A percentile compares a stretch with the other conserved stretches of the same genome.
phyloP scores from a whole-genome alignment of 768 basidiomycete species.

The Tulasnella sp. region DNA sequence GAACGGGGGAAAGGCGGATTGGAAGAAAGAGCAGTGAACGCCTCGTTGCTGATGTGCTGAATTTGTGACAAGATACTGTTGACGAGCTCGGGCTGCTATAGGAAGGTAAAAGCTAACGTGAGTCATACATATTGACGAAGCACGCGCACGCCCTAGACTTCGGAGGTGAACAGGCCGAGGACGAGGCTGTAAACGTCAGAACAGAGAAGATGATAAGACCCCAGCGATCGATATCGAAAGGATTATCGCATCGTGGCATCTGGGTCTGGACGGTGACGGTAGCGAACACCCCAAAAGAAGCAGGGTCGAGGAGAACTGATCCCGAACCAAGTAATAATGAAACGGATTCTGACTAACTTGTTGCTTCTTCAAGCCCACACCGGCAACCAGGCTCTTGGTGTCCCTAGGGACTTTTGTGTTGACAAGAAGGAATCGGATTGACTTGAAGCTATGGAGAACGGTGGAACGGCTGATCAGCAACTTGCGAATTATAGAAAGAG shows the following conservation, averaged over 20 bases:
- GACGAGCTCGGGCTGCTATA: conserved; percentile 78
- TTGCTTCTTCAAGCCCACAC: conserved; percentile 63
- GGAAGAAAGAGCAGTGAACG: conserved; percentile 51
- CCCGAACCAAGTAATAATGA: neutral
- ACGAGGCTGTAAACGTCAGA: neutral
- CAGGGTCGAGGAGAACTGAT: neutral
- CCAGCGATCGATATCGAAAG: neutral
- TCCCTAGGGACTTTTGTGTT: conserved; percentile 90
- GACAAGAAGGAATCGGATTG: conserved; percentile 78
- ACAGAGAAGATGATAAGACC: neutral
- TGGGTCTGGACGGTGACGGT: neutral
- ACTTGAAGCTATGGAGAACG: conserved; percentile 47
- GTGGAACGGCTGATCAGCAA: neutral
- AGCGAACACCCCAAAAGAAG: neutral
- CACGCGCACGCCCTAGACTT: neutral
- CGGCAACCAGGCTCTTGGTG: conserved; percentile 87
- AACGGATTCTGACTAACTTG: conserved; percentile 34
- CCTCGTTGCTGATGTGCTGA: conserved; percentile 77
- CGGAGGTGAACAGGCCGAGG: neutral
- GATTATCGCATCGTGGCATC: neutral
- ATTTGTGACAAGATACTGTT: conserved; percentile 68
- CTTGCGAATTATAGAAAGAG: neutral
- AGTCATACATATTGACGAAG: neutral
- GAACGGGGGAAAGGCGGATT: conserved; percentile 61
- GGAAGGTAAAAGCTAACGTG: neutral